phyloP scores from a whole-genome alignment of 768 basidiomycete genomes.

The Pisolithus microcarpus region DNA sequence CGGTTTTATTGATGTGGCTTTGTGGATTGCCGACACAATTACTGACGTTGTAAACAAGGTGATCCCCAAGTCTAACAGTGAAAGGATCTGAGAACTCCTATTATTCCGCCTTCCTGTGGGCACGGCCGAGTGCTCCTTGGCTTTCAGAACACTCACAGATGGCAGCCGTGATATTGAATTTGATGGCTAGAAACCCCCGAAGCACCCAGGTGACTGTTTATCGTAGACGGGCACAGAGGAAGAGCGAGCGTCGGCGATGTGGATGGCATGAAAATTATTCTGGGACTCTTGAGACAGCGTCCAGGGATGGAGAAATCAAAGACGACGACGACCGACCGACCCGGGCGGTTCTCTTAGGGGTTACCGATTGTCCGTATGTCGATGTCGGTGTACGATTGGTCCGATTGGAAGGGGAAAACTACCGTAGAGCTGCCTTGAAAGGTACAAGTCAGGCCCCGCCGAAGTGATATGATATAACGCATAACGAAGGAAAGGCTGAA shows the following conservation, averaged over 20 bases:
- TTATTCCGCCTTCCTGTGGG: slow-evolving; percentile 47
- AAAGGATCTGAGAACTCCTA: slow-evolving; percentile 26
- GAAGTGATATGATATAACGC: too few species aligned
- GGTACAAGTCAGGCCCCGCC: too few species aligned
- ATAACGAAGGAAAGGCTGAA: too few species aligned
- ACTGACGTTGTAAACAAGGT: too few species aligned
- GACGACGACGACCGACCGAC: slow-evolving; percentile 28
- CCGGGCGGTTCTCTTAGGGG: slow-evolving; percentile 46
- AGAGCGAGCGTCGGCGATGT: slow-evolving; percentile 60
- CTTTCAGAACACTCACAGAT: slow-evolving; percentile 34
- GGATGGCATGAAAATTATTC: slow-evolving; percentile 58
- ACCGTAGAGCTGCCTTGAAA: too few species aligned
- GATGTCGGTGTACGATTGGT: too few species aligned
- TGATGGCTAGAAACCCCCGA: slow-evolving; percentile 53
- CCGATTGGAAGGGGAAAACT: too few species aligned
- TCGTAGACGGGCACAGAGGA: slow-evolving; percentile 71
- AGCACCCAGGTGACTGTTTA: slow-evolving; percentile 70
- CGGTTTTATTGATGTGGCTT: too few species aligned
- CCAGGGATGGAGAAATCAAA: slow-evolving; percentile 65
- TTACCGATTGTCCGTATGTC: too few species aligned
- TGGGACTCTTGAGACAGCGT: slow-evolving; percentile 57
- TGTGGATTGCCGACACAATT: too few species aligned
- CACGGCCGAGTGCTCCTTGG: slow-evolving; percentile 45
- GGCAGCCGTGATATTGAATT: slow-evolving; percentile 37
- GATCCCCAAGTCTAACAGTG: too few species aligned